Evolutionary conservation across 805 yeast genomes (phyloP).

Genomic region (Candida yuanshanica): DNA sequence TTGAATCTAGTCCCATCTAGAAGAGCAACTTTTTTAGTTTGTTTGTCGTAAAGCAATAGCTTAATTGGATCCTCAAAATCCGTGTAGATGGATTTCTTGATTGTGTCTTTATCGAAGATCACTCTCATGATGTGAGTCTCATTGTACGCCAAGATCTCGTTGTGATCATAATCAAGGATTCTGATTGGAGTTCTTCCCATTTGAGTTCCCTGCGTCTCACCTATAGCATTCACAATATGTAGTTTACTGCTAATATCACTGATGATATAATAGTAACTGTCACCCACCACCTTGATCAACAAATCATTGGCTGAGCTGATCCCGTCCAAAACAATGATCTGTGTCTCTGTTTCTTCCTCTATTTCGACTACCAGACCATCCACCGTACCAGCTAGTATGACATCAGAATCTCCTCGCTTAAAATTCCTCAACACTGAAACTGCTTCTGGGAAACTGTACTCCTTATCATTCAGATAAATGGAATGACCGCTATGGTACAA

Average conservation of each 20-base stretch:
- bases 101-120: background rate
- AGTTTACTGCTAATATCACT: background rate
- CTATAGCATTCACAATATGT: background rate
- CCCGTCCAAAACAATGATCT: background rate
- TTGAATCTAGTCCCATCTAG: background rate
- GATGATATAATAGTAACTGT: background rate
- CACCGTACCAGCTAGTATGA: background rate
- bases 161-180: background rate
- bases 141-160: background rate
- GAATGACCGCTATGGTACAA: background rate
- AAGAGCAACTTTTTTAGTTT: background rate
- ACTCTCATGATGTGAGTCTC: background rate
- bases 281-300: background rate
- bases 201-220: background rate
- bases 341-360: background rate
- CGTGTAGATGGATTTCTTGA: background rate
- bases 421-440: background rate
- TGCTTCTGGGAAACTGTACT: background rate
- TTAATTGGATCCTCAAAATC: background rate
- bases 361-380: background rate
- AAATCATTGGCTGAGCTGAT: background rate
- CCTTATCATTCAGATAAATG: background rate
- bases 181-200: background rate
- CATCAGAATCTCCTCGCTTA: background rate
- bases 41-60: background rate